phyloP scores from a whole-genome alignment of 2,329 filamentous ascomycete species.

The Pseudohalonectria lignicola region DNA sequence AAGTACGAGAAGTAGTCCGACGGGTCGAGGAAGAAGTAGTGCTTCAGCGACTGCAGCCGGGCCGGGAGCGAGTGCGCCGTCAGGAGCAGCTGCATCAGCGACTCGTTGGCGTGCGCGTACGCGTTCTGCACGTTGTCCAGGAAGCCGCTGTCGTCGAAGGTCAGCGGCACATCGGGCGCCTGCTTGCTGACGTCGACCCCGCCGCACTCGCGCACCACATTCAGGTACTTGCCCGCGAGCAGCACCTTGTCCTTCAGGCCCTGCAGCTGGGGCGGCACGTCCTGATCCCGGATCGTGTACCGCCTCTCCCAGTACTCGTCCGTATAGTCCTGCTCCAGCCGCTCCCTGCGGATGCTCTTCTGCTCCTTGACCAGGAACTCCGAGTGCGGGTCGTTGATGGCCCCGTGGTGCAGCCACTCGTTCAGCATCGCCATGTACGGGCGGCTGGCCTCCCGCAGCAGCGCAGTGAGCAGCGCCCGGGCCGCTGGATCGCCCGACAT shows the following conservation, averaged over 20 bases:
- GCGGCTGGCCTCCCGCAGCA: slow-evolving; percentile 78
- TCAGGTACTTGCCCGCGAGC: slow-evolving; percentile 92
- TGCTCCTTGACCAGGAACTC: slow-evolving; percentile 96
- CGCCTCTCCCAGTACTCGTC: slow-evolving; percentile 99
- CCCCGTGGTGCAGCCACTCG: slow-evolving; percentile 94
- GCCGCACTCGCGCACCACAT: slow-evolving; percentile 93
- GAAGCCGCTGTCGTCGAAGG: slow-evolving; percentile 86
- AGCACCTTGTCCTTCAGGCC: slow-evolving; percentile 89
- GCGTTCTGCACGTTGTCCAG: slow-evolving; percentile 92
- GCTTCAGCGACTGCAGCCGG: slow-evolving; percentile 81
- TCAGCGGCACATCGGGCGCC: slow-evolving; percentile 77
- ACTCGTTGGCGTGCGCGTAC: slow-evolving; percentile 92
- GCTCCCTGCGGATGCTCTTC: slow-evolving; percentile 84
- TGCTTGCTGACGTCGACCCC: slow-evolving; percentile 89
- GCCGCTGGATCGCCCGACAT: slow-evolving; percentile 93
- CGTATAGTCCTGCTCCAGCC: slow-evolving; percentile 90
- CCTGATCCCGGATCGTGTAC: slow-evolving; percentile 85
- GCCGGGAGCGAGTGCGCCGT: slow-evolving; percentile 87
- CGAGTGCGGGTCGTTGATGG: slow-evolving; percentile 84
- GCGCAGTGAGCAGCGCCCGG: slow-evolving; percentile 64
- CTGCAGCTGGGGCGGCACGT: slow-evolving; percentile 85
- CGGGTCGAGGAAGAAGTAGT: slow-evolving; percentile 97
- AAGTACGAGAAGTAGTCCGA: slow-evolving; percentile 99
- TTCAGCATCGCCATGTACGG: slow-evolving; percentile 99
- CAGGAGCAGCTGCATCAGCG: slow-evolving; percentile 78